A percentile compares a stretch with the other conserved stretches of the same genome.
Conservation (phyloP, 345 rosid genomes). For the Trapa incisa region DNA sequence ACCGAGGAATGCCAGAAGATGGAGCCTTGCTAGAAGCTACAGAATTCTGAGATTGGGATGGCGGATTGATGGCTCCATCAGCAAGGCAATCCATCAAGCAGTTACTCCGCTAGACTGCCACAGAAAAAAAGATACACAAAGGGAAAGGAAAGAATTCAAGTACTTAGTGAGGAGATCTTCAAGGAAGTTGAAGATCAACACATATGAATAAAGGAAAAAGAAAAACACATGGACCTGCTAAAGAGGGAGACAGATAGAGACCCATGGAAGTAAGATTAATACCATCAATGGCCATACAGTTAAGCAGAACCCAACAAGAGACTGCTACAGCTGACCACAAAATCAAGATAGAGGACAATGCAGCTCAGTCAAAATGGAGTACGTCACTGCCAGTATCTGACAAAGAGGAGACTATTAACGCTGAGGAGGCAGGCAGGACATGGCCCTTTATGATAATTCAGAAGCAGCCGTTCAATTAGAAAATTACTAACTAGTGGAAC, state of each 20-base stretch:
- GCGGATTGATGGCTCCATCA: no score
- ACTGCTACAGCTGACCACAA: constrained; percentile 8
- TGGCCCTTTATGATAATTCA: neutral
- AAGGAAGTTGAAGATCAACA: neutral
- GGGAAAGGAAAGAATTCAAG: neutral
- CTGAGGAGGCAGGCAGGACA: neutral
- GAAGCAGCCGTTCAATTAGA: neutral
- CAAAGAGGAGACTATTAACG: neutral
- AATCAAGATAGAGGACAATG: constrained; percentile 13
- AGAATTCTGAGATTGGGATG: constrained; percentile 28
- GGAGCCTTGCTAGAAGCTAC: constrained; percentile 19
- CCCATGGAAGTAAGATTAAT: neutral
- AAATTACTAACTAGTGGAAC: neutral
- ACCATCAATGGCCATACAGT: neutral
- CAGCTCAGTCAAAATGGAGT: constrained; percentile 15
- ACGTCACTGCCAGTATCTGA: constrained; percentile 2
- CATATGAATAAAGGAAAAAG: neutral
- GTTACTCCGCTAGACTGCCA: constrained; percentile 23
- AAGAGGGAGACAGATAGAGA: neutral
- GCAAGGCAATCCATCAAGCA: constrained; percentile 40
- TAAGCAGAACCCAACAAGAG: neutral
- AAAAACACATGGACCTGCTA: neutral
- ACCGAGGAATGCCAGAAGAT: constrained; percentile 11
- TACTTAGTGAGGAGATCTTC: neutral
- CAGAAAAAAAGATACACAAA: constrained; percentile 3